phyloP scores from a whole-genome alignment of 345 rosid genomes.

The Lepidium didymum region DNA sequence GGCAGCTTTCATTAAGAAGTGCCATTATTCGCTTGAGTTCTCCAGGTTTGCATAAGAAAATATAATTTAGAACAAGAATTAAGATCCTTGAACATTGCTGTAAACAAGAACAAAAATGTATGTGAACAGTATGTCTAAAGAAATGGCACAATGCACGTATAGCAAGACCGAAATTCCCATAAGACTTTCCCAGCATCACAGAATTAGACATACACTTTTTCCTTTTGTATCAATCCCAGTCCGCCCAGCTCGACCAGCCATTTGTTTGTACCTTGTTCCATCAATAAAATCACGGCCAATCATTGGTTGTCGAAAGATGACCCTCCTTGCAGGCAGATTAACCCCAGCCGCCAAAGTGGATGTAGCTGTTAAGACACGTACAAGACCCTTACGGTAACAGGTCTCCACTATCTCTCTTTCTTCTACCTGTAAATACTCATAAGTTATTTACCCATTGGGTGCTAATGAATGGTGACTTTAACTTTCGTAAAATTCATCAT shows the following conservation, averaged over 20 bases:
- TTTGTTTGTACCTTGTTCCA: slow-evolving; percentile 96
- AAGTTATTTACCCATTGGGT: not conserved
- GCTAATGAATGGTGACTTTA: not conserved
- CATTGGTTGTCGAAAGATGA: slow-evolving; percentile 94
- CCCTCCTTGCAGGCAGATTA: slow-evolving; percentile 96
- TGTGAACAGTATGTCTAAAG: not conserved
- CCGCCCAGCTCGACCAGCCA: slow-evolving; percentile 99
- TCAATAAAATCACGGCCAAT: slow-evolving; percentile 95
- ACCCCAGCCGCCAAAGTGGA: slow-evolving; percentile 99
- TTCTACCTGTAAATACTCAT: slow-evolving; percentile 56
- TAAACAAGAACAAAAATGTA: not conserved
- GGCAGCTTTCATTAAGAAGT: slow-evolving; percentile 78
- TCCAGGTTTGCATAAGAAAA: slow-evolving; percentile 58
- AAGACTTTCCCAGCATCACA: not conserved
- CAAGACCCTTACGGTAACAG: slow-evolving; percentile 86
- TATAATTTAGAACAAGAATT: not conserved
- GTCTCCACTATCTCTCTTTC: slow-evolving; percentile 94
- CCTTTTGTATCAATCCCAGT: slow-evolving; percentile 98
- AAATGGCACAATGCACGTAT: not conserved
- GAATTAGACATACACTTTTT: slow-evolving; percentile 70
- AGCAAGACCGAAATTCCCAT: not conserved
- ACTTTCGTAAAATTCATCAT: slow-evolving; percentile 7
- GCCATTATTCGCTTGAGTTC: slow-evolving; percentile 77
- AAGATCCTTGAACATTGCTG: slow-evolving; percentile 7
- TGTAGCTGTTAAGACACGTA: slow-evolving; percentile 90